Conservation (phyloP, 108 stramenopile genomes). For the Cyclotella distinguenda region DNA sequence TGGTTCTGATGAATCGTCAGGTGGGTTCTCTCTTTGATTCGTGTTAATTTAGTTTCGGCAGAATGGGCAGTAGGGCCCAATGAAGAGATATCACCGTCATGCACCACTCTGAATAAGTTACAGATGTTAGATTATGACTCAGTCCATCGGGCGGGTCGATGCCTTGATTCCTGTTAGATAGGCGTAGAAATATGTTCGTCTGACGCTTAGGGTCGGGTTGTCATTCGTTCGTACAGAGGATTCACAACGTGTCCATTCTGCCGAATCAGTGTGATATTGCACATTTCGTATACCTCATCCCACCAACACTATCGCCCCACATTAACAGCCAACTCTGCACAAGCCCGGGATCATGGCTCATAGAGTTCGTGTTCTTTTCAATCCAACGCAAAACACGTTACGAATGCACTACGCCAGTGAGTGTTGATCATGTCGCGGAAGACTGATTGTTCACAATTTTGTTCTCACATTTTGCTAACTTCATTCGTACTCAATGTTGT, state of each 20-base stretch:
- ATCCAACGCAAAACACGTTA: constrained; percentile 91
- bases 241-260: background rate
- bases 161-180: constrained; percentile 17
- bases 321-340: constrained; percentile 93
- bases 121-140: constrained; percentile 85
- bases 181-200: constrained; percentile 71
- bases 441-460: background rate
- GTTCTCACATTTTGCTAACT: background rate
- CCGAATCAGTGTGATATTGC: background rate
- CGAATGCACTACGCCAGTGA: constrained; percentile 99
- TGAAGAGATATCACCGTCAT: constrained; percentile 79
- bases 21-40: constrained; percentile 39
- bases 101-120: constrained; percentile 87
- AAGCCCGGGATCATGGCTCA: constrained; percentile 99
- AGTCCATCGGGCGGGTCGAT: constrained; percentile 39
- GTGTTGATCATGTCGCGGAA: constrained; percentile 6
- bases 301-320: too few relatives aligned
- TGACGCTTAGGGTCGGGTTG: constrained; percentile 23
- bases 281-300: constrained; percentile 3
- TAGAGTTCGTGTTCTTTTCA: constrained; percentile 92
- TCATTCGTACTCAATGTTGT: background rate
- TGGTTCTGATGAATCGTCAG: constrained; percentile 97
- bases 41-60: background rate
- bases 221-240: constrained; percentile 58
- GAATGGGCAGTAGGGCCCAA: constrained; percentile 35